Base-by-base conservation (phyloP, 768 basidiomycete genomes). In the Xanthoconium stramineum region DNA sequence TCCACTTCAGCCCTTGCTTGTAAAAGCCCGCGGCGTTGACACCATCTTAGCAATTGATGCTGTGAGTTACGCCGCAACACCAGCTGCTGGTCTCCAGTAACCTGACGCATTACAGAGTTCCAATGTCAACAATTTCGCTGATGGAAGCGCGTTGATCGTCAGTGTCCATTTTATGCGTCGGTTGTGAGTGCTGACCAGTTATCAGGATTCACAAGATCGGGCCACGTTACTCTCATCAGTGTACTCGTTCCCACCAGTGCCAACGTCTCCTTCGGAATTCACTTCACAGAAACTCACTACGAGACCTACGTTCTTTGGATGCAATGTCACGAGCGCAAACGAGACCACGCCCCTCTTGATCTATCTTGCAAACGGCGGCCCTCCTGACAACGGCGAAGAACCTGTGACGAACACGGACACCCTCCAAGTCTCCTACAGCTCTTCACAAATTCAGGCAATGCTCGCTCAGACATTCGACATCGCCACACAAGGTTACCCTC, bases 361-460 rank as follows among this genome's bases (percentile, higher is more conserved):
- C 50, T 85, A 86, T 66, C 67, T 84, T 19, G 82, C 83, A 0
- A 81, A 80, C 61, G 80, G 81, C 28, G 78, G 77, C 2, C 67
- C 75, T 5, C 76, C 75, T 42, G 69, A 66, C 52, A 67, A 78
- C 30, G 70, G 75, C 17, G 63, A 70, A 32, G 61, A 65, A n/a
- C 61, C 73, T 6, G 53, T 74, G n/a, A 79, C 78, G 12, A 82
- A 81, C 69, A 76, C 72, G 0, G 59, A 68, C 9, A 80, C 79
- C 13, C 50, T 52, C 53, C 72, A 79, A 65, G 58, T 75, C 28
- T 48, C 68, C 3, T 83, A 81, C 62, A 48, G 63, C 1, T 50
- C 68, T 8, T 66, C 68, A 5, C 63, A 77, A 51, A 66, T 79
- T 24, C 71, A 75, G 58, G 70, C 67, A 12, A 78, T 83, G 71